Evolutionary conservation across 2,329 filamentous ascomycete genomes (phyloP).

Genomic region (Fusarium irregulare): DNA sequence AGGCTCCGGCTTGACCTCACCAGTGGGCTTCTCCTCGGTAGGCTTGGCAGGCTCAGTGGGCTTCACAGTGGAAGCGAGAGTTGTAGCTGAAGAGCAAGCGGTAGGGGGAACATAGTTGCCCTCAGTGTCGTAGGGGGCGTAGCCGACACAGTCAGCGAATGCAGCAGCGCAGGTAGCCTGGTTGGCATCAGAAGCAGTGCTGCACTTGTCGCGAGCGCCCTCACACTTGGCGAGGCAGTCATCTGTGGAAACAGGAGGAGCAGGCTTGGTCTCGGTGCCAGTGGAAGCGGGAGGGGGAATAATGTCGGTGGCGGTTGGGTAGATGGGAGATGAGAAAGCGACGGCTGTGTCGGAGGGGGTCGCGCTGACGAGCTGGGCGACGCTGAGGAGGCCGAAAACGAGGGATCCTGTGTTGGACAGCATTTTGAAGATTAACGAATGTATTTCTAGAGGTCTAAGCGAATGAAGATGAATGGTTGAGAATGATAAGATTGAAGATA

Average conservation of each 20-base stretch:
- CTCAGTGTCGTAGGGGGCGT: background rate
- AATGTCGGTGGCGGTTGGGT: conserved; percentile 13
- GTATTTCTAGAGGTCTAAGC: background rate
- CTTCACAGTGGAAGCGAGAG: conserved; percentile 4
- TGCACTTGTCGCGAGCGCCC: background rate
- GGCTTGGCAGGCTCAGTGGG: background rate
- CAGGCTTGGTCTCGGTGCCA: background rate
- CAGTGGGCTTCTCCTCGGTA: background rate
- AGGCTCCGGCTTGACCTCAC: background rate
- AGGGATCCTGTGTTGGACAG: conserved; percentile 21
- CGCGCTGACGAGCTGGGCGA: conserved; percentile 11
- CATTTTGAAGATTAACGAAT: conserved; percentile 2
- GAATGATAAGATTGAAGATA: background rate
- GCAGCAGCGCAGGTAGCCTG: conserved; percentile 6
- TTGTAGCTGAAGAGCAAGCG: conserved; percentile 6
- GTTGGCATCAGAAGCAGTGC: conserved; percentile 5
- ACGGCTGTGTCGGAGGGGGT: background rate
- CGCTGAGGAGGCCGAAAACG: conserved; percentile 9
- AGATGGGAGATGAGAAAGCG: background rate
- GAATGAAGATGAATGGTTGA: background rate
- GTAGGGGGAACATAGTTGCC: background rate
- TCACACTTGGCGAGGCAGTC: conserved; percentile 11
- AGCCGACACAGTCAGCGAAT: conserved; percentile 3
- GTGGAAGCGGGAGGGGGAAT: background rate
- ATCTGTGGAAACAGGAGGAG: conserved; percentile 1